Percentiles rank a stretch among this genome's conserved stretches.
Evolutionary conservation across 2,329 filamentous ascomycete species (phyloP).

Genomic region (Paradendryphiella salina): DNA sequence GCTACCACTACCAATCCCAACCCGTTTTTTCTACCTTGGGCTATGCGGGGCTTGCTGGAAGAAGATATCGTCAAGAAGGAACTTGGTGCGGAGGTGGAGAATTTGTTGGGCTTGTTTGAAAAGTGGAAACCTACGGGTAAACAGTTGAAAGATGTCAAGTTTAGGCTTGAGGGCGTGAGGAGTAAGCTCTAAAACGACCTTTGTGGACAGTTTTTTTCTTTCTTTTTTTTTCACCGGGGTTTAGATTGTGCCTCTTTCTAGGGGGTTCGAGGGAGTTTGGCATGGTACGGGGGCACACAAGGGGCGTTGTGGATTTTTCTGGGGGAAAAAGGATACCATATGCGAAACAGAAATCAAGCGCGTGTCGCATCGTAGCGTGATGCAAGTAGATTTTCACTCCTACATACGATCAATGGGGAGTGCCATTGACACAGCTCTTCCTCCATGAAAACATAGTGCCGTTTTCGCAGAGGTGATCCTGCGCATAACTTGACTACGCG

Average conservation of each 20-base stretch:
- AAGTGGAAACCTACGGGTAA: conserved; percentile 91
- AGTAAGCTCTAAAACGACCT: conserved; percentile 68
- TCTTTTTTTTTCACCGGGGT: too few species aligned
- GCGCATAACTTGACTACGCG: too few species aligned
- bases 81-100: conserved; percentile 72
- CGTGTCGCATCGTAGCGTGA: neutral
- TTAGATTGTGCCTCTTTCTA: neutral
- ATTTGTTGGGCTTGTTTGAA: conserved; percentile 85
- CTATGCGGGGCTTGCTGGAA: conserved; percentile 89
- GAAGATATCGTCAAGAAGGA: conserved; percentile 88
- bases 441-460: too few species aligned
- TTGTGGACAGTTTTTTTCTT: neutral
- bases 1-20: conserved; percentile 59
- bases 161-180: conserved; percentile 84
- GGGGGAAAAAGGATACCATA: neutral
- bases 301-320: neutral
- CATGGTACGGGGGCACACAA: neutral
- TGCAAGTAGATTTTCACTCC: neutral
- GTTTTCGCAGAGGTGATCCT: too few species aligned
- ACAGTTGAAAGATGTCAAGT: conserved; percentile 93
- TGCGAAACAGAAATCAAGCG: neutral
- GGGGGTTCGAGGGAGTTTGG: neutral
- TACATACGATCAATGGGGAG: too few species aligned
- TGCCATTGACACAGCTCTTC: too few species aligned
- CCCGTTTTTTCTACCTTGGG: conserved; percentile 91